Conservation (phyloP, 208 protist genomes). For the Leishmania gerbilli region DNA sequence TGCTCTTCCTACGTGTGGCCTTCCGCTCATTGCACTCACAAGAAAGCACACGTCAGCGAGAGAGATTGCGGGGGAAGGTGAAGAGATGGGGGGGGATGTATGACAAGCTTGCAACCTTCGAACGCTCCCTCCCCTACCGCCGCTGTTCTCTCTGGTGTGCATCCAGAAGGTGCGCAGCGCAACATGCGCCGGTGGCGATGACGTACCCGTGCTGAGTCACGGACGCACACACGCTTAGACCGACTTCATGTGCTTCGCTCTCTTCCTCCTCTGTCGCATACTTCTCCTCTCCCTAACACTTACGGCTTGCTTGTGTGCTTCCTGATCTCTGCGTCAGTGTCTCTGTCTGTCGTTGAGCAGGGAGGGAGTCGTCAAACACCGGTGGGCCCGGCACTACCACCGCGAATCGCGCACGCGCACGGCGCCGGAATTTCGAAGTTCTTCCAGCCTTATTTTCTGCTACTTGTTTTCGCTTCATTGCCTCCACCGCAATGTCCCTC, state of each 20-base stretch:
- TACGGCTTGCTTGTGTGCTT: background rate
- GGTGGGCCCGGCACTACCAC: background rate
- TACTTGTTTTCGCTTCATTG: too few relatives aligned
- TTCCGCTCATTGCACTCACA: background rate
- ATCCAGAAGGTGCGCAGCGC: background rate
- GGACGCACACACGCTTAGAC: background rate
- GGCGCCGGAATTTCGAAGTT: background rate
- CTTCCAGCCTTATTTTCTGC: too few relatives aligned
- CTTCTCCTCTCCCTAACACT: background rate
- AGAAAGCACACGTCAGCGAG: background rate
- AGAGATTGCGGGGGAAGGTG: background rate
- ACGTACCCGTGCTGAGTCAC: background rate
- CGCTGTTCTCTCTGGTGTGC: background rate
- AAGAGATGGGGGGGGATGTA: background rate
- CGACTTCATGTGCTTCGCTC: background rate
- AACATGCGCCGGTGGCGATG: background rate
- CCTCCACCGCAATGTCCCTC: background rate
- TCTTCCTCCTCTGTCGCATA: background rate
- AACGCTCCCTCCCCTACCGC: background rate
- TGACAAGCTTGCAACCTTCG: background rate
- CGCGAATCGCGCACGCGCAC: background rate
- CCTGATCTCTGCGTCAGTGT: background rate
- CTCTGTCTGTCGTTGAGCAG: background rate
- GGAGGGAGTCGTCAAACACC: background rate
- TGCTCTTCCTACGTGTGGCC: background rate